Conservation (phyloP, 768 basidiomycete genomes). For the Obba rivulosa region DNA sequence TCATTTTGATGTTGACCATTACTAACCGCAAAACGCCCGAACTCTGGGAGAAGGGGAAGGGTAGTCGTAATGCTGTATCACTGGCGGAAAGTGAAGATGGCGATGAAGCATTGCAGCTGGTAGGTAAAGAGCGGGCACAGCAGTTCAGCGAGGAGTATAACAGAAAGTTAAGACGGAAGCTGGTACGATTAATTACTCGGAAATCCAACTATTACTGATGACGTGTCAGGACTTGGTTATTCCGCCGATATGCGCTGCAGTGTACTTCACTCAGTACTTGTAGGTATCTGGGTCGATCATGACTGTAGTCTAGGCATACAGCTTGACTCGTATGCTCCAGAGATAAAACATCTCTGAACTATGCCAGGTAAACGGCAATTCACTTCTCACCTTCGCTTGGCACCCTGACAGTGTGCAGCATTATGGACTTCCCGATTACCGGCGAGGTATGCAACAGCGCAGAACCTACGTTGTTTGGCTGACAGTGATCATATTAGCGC, state of each 20-base stretch:
- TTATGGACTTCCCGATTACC: constrained; percentile 62
- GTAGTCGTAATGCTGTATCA: too few relatives aligned
- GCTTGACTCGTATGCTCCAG: constrained; percentile 23
- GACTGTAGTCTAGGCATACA: not conserved
- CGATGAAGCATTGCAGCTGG: constrained; percentile 57
- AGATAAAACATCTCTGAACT: constrained; percentile 67
- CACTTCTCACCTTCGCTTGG: too few relatives aligned
- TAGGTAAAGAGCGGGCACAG: constrained; percentile 43
- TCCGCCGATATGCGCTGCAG: constrained; percentile 53
- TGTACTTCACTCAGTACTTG: constrained; percentile 67
- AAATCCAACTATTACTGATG: too few relatives aligned
- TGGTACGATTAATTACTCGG: constrained; percentile 41
- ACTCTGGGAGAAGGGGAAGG: too few relatives aligned
- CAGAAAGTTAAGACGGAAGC: constrained; percentile 47
- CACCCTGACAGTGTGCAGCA: constrained; percentile 26
- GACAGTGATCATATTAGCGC: constrained; percentile 32
- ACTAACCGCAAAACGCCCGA: too few relatives aligned
- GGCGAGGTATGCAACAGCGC: constrained; percentile 40
- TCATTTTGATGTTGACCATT: too few relatives aligned
- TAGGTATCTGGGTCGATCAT: constrained; percentile 22
- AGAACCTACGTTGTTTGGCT: not conserved
- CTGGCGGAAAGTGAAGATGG: constrained; percentile 25
- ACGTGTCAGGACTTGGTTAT: constrained; percentile 41
- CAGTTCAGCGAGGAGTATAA: constrained; percentile 63
- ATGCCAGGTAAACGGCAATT: constrained; percentile 44